Conservation (phyloP, 306 rosid species). For the Parietaria judaica region DNA sequence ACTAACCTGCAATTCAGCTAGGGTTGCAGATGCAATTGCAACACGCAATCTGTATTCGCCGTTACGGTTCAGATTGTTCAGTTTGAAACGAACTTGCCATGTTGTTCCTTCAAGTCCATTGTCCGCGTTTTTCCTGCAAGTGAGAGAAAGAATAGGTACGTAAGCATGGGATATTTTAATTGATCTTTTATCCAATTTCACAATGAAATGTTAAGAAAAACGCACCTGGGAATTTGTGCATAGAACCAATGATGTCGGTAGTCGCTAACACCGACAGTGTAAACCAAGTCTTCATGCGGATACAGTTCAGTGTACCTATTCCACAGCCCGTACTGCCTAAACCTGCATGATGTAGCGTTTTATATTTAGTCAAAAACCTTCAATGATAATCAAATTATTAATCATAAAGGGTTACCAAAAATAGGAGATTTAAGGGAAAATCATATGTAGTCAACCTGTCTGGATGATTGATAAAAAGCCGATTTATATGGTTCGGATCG, state of each 20-base stretch:
- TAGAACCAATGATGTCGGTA: conserved; percentile 86
- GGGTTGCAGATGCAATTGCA: conserved; percentile 81
- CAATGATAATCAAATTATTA: background rate
- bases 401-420: background rate
- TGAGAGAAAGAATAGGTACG: background rate
- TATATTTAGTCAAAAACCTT: background rate
- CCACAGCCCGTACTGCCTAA: conserved; percentile 91
- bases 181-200: too few species aligned
- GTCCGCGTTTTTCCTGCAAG: conserved; percentile 52
- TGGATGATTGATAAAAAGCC: conserved; percentile 69
- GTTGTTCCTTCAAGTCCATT: conserved; percentile 75
- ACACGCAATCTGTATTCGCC: conserved; percentile 58
- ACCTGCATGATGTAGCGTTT: conserved; percentile 34
- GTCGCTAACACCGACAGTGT: conserved; percentile 76
- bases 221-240: conserved; percentile 85
- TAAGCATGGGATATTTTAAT: background rate
- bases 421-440: background rate
- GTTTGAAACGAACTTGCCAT: conserved; percentile 78
- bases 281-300: conserved; percentile 66
- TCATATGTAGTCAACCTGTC: conserved; percentile 43
- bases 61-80: conserved; percentile 31
- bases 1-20: conserved; percentile 74
- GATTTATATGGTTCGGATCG: conserved; percentile 59
- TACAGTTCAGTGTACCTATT: conserved; percentile 69
- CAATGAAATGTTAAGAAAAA: background rate